Evolutionary conservation across 306 rosid species (phyloP).

Genomic region (Biancaea sappan): DNA sequence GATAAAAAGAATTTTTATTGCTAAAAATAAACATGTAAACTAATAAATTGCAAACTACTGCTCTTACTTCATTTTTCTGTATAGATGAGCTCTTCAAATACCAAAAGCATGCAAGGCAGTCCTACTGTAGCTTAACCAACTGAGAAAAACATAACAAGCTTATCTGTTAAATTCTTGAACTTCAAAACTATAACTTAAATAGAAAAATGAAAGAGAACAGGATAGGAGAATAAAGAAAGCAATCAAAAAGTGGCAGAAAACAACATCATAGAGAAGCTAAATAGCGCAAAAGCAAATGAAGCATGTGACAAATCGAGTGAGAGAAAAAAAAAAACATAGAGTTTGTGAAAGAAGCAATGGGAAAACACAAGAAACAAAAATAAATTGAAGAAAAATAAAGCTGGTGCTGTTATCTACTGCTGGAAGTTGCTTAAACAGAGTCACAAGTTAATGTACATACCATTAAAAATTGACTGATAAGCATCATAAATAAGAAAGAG

Average conservation of each 20-base stretch:
- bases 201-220: too few relatives aligned
- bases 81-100: background rate
- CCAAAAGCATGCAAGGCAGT: background rate
- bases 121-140: background rate
- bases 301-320: background rate
- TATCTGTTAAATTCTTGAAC: background rate
- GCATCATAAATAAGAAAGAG: background rate
- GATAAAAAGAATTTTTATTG: background rate
- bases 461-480: background rate
- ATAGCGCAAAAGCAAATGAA: background rate
- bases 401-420: background rate
- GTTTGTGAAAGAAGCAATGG: background rate
- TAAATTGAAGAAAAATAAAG: background rate
- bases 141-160: background rate
- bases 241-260: background rate
- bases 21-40: background rate
- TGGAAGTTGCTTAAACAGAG: background rate
- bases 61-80: constrained; percentile 12
- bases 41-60: background rate
- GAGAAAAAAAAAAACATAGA: background rate
- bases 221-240: background rate
- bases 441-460: background rate
- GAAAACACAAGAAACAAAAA: background rate
- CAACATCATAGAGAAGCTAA: background rate
- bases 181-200: background rate